These are phyloP conservation scores for Trichoderma aggressivum DNA, from an alignment of 2,329 filamentous ascomycete species.

Conservation along the genomic window DNA sequence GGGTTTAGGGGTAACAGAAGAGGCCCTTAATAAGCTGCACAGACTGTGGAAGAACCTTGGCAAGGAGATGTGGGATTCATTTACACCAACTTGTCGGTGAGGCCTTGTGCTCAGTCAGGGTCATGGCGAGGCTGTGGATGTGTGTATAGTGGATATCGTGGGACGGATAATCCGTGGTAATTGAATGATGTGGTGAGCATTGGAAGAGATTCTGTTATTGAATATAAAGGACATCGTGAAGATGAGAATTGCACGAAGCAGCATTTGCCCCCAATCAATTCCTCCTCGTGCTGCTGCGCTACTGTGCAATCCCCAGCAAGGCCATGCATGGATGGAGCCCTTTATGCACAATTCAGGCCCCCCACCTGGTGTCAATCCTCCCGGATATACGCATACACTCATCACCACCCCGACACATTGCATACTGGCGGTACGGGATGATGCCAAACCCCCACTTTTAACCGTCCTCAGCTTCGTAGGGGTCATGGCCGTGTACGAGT, in stretches of 20 bases:
- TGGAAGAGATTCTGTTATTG: neutral
- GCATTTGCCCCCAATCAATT: neutral
- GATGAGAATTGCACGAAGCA: neutral
- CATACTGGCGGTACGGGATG: conserved; percentile 7
- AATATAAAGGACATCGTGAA: neutral
- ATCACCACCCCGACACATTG: neutral
- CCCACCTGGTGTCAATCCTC: neutral
- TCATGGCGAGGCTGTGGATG: neutral
- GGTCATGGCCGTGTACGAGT: neutral
- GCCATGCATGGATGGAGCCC: neutral
- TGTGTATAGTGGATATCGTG: neutral
- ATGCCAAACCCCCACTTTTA: conserved; percentile 14
- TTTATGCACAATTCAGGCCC: neutral
- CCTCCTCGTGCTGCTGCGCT: neutral
- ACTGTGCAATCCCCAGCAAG: neutral
- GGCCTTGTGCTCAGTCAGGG: neutral
- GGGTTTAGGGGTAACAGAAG: neutral
- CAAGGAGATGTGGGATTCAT: neutral
- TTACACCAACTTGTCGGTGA: neutral
- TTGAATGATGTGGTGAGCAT: neutral
- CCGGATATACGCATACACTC: neutral
- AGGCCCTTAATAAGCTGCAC: neutral
- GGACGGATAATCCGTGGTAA: neutral
- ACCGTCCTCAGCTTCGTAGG: neutral
- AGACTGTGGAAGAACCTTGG: neutral